Evolutionary conservation across 805 yeast species (phyloP).

Genomic region (Candida alai): DNA sequence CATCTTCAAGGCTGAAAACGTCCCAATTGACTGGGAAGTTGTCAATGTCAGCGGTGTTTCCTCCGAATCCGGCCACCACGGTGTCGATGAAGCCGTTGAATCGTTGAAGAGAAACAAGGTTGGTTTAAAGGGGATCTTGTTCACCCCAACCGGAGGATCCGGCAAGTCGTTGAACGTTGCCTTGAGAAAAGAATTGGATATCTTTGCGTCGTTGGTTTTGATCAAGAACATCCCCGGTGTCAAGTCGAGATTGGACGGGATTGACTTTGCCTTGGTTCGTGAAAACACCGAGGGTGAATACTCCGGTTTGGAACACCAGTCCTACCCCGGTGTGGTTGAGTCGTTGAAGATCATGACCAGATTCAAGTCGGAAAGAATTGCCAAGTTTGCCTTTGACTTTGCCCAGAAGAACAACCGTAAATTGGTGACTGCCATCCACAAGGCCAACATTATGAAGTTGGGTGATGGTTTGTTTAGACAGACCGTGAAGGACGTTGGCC

Average conservation of each 20-base stretch:
- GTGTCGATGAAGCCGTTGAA: constrained; percentile 79
- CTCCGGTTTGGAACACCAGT: constrained; percentile 96
- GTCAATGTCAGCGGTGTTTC: constrained; percentile 45
- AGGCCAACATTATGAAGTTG: constrained; percentile 98
- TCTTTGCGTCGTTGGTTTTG: constrained; percentile 91
- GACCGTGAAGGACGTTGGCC: constrained; percentile 81
- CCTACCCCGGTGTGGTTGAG: constrained; percentile 97
- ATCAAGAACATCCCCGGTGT: constrained; percentile 95
- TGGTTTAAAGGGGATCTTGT: constrained; percentile 93
- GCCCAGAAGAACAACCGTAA: constrained; percentile 90
- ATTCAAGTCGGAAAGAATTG: constrained; percentile 93
- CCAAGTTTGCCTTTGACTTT: constrained; percentile 94
- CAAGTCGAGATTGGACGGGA: constrained; percentile 79
- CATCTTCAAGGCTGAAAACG: constrained; percentile 79
- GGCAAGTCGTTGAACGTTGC: constrained; percentile 92
- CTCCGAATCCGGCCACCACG: constrained; percentile 49
- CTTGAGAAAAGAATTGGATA: constrained; percentile 91
- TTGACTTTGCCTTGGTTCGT: constrained; percentile 92
- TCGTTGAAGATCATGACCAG: constrained; percentile 92
- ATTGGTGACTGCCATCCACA: constrained; percentile 94
- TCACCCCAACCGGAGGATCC: constrained; percentile 78
- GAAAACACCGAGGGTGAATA: constrained; percentile 99
- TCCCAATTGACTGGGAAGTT: constrained; percentile 91
- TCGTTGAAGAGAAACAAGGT: constrained; percentile 94
- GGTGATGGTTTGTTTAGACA: constrained; percentile 97